A percentile compares a stretch with the other conserved stretches of the same genome.
Conservation (phyloP, 768 basidiomycete species). For the Suillus decipiens region DNA sequence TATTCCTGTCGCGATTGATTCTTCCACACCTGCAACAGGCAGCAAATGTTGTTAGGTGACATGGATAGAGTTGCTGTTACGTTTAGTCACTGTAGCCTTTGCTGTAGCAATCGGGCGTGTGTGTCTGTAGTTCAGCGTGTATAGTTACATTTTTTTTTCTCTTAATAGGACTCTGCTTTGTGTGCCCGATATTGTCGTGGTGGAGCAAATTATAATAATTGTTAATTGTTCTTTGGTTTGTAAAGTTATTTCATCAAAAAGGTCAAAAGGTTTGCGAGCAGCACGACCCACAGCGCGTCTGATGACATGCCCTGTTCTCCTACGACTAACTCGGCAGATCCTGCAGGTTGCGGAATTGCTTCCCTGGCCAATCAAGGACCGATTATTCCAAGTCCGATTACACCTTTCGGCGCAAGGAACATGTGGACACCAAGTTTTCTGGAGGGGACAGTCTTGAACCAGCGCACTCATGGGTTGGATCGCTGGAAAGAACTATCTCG, state of each 20-base stretch:
- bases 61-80: constrained; percentile 4
- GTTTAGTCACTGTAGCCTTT: constrained; percentile 14
- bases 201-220: too few species aligned
- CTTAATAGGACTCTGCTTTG: constrained; percentile 22
- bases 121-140: constrained; percentile 23
- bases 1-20: constrained; percentile 77
- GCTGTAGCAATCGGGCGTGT: constrained; percentile 12
- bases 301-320: constrained; percentile 86
- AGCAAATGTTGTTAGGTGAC: constrained; percentile 64
- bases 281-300: constrained; percentile 82
- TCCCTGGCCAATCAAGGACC: constrained; percentile 85
- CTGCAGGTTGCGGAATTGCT: constrained; percentile 91
- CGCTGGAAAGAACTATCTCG: constrained; percentile 65
- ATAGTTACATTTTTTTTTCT: constrained; percentile 27
- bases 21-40: constrained; percentile 51
- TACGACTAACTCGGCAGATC: constrained; percentile 89
- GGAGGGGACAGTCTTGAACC: constrained; percentile 93
- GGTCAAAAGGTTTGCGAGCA: constrained; percentile 67
- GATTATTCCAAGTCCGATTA: constrained; percentile 80
- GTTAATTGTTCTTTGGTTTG: background rate
- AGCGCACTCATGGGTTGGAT: constrained; percentile 70
- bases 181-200: background rate
- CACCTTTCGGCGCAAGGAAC: constrained; percentile 62
- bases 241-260: background rate
- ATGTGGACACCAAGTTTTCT: constrained; percentile 89